Conservation (phyloP, 2,329 filamentous ascomycete genomes). For the Ilyonectria destructans region DNA sequence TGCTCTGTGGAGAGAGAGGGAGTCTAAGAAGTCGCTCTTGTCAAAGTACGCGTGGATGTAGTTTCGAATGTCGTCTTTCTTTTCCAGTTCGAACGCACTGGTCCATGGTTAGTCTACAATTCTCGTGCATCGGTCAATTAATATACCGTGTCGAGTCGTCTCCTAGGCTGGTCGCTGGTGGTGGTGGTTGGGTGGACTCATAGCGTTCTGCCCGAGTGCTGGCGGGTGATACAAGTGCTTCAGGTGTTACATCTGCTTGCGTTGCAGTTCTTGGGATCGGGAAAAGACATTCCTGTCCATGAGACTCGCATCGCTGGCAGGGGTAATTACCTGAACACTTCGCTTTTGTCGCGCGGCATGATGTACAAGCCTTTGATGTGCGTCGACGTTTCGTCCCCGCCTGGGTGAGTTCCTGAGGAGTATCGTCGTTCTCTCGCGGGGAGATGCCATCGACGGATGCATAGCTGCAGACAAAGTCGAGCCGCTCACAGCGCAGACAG, state of each 20-base stretch:
- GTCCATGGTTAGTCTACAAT: neutral
- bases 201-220: slow-evolving; percentile 10
- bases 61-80: slow-evolving; percentile 11
- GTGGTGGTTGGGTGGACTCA: neutral
- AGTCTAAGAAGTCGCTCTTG: slow-evolving; percentile 35
- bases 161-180: neutral
- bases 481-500: slow-evolving; percentile 40
- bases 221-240: slow-evolving; percentile 27
- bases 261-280: neutral
- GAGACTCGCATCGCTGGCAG: slow-evolving; percentile 51
- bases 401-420: slow-evolving; percentile 40
- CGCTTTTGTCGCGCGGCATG: slow-evolving; percentile 55
- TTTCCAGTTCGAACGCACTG: slow-evolving; percentile 37
- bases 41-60: slow-evolving; percentile 47
- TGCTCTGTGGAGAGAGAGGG: slow-evolving; percentile 43
- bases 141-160: slow-evolving; percentile 16
- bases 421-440: neutral
- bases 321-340: slow-evolving; percentile 55
- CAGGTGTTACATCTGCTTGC: neutral
- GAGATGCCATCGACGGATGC: neutral
- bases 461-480: slow-evolving; percentile 39
- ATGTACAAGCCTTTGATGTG: slow-evolving; percentile 49
- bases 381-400: slow-evolving; percentile 50
- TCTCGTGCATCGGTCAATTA: neutral
- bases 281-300: slow-evolving; percentile 29